phyloP scores from a whole-genome alignment of 257 asterid genomes.

The Solanum raphanifolium region DNA sequence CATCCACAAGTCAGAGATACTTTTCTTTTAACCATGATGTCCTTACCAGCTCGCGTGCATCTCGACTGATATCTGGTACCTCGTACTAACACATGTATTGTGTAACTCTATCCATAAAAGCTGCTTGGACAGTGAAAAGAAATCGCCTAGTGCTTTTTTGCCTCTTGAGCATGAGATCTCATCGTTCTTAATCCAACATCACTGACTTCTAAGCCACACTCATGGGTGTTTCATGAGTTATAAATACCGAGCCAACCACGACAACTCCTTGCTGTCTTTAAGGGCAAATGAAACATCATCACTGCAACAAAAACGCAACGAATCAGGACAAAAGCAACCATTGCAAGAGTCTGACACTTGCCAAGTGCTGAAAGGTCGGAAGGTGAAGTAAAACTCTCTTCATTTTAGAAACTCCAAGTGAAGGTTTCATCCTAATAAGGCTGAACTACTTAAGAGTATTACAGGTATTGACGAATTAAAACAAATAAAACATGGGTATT shows the following conservation, averaged over 20 bases:
- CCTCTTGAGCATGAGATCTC: background rate
- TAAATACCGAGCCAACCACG: constrained; percentile 80
- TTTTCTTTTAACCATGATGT: background rate
- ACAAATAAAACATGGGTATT: background rate
- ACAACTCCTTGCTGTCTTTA: constrained; percentile 77
- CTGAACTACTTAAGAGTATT: background rate
- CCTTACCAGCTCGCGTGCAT: background rate
- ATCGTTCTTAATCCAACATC: background rate
- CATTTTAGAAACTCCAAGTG: background rate
- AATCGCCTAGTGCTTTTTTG: background rate
- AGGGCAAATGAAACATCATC: constrained; percentile 93
- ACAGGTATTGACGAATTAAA: background rate
- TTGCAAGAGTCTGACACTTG: background rate
- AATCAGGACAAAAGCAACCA: background rate
- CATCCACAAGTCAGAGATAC: background rate
- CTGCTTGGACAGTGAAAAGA: background rate
- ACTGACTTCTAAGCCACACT: background rate
- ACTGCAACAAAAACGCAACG: constrained; percentile 25
- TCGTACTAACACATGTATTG: background rate
- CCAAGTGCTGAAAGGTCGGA: background rate
- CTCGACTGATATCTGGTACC: background rate
- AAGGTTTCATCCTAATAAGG: background rate
- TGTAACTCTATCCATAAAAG: background rate
- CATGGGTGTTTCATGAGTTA: constrained; percentile 1
- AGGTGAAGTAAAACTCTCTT: background rate